These are phyloP conservation scores for Avena atlantica DNA, from an alignment of 176 grass and related monocot genomes.

Conservation along the genomic window DNA sequence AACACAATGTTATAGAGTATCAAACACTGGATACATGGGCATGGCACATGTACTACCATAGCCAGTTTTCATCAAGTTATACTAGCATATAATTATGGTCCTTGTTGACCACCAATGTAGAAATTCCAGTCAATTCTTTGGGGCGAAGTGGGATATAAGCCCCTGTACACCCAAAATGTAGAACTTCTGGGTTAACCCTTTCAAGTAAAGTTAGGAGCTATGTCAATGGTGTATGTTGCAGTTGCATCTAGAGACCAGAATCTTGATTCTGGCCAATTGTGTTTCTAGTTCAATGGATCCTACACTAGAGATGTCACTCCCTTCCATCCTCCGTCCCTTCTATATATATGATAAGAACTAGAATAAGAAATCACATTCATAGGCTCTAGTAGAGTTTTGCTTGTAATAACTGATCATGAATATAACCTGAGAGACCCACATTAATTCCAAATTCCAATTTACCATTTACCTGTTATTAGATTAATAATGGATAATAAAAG, in stretches of 20 bases:
- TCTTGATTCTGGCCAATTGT: neutral
- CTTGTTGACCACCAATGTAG: neutral
- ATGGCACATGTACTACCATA: neutral
- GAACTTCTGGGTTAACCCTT: too few species aligned
- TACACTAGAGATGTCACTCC: neutral
- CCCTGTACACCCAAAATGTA: neutral
- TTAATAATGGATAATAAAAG: neutral
- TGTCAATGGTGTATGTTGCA: neutral
- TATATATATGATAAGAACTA: neutral
- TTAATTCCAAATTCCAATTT: slow-evolving; percentile 33
- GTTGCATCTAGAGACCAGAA: slow-evolving; percentile 19
- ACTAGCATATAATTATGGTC: neutral
- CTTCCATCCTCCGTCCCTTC: neutral
- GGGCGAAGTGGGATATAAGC: neutral
- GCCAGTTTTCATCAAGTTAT: neutral
- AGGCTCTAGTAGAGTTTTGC: neutral
- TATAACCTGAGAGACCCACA: neutral
- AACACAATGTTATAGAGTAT: neutral
- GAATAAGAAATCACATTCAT: neutral
- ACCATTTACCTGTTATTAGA: neutral
- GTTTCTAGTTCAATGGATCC: neutral
- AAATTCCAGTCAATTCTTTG: neutral
- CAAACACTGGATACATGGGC: neutral
- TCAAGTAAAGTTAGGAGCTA: too few species aligned
- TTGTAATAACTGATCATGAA: neutral